Base-by-base conservation (phyloP, 1,284 basidiomycete genomes). In the Heliocybe sulcata region DNA sequence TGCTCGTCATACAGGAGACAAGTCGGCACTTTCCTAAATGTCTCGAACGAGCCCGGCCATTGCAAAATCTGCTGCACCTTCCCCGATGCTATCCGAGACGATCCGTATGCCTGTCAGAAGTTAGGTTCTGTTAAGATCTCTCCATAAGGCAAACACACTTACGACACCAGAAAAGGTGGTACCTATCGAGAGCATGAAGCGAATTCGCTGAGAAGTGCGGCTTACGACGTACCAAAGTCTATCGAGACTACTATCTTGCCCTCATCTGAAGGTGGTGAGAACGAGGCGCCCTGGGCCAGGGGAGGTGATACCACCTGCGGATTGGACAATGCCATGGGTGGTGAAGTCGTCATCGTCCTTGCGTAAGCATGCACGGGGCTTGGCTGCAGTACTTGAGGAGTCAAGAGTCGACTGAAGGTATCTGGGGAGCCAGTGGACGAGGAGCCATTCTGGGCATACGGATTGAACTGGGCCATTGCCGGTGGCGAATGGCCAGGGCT, bases 151-250 rank as follows among this genome's bases (percentile, higher is more conserved):
- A n/a, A 35, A 19, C 48, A 38, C 33, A 77, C 85, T 71, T 67
- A 89, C 87, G 60, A 91, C 85, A 58, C 88, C 88, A 42, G 88
- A 90, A 69, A 90, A 90, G 1, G 88, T 90, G 2, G 88, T 91
- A 67, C 86, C 86, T 87, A 54, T 29, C 29, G 42, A 52, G 52
- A 22, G 49, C 58, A 54, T 56, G 56, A 58, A 55, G 25, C 51
- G 38, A 9, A 54, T 54, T 54, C 51, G 49, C 35, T 51, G 50
- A 31, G 19, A 54, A 58, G 35, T 54, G 51, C 20, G 31, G 11
- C 22, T 38, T 16, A 45, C 19, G 8, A 70, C 77, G 60, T 59
- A 85, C 87, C 87, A 64, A 91, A 91, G 68, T 91, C 89, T 60
- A 91, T 87, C 2, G 86, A 81, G 23, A 91, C 76, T 14, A 85